Percentiles rank a stretch among this genome's conserved stretches.
Evolutionary conservation across 257 asterid genomes (phyloP).

Genomic region (Forsythia suspensa): DNA sequence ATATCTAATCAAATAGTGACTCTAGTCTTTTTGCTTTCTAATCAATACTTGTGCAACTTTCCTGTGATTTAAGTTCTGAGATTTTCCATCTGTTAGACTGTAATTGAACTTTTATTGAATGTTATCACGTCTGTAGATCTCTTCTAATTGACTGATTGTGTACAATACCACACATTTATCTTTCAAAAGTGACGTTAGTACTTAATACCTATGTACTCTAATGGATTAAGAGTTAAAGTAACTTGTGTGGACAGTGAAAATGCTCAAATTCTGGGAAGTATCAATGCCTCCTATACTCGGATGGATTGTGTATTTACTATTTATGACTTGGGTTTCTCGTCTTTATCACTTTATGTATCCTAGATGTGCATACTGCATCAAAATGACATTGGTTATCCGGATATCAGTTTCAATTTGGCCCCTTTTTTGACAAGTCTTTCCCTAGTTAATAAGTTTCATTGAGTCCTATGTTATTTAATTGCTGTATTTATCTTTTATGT

Average conservation of each 20-base stretch:
- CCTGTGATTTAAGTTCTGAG: not conserved
- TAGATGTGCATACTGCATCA: not conserved
- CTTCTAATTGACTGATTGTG: conserved; percentile 7
- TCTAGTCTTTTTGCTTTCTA: not conserved
- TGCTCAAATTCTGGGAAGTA: conserved; percentile 9
- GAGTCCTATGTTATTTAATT: not conserved
- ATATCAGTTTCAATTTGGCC: conserved; percentile 13
- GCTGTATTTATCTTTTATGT: conserved; percentile 17
- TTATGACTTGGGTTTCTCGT: not conserved
- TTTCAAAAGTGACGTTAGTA: not conserved
- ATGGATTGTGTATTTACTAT: not conserved
- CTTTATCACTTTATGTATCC: not conserved
- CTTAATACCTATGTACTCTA: not conserved
- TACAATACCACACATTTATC: not conserved
- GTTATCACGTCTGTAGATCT: not conserved
- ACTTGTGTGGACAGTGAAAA: not conserved
- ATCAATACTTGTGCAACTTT: conserved; percentile 12
- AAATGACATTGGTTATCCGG: not conserved
- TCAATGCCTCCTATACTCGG: not conserved
- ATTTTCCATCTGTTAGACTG: not conserved
- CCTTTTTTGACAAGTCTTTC: not conserved
- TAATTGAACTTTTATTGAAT: not conserved
- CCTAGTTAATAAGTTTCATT: not conserved
- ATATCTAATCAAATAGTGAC: not conserved
- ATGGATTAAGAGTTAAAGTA: not conserved